phyloP scores from a whole-genome alignment of 2,329 filamentous ascomycete genomes.

The Sporothrix euskadiensis region DNA sequence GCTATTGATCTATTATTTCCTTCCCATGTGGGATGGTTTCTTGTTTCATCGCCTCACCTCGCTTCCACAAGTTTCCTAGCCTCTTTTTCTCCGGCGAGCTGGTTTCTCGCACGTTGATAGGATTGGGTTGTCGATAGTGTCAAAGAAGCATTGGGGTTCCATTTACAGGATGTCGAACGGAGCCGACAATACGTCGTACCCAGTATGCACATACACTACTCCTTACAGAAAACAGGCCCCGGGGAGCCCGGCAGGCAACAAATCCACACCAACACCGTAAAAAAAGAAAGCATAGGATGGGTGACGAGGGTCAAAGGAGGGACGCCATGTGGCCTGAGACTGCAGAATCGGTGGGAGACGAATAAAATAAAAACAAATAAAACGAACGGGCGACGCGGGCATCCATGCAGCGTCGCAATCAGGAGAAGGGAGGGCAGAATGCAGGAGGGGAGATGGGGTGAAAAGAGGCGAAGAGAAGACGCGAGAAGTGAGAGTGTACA shows the following conservation, averaged over 20 bases:
- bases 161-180: not conserved
- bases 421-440: not conserved
- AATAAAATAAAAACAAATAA: not conserved
- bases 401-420: constrained; percentile 13
- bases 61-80: not conserved
- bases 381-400: not conserved
- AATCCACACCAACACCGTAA: not conserved
- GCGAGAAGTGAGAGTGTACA: not conserved
- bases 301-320: not conserved
- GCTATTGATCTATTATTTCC: not conserved
- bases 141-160: not conserved
- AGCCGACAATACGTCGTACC: not conserved
- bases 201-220: no score
- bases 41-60: not conserved
- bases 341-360: not conserved
- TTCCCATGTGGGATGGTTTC: not conserved
- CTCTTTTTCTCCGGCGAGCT: not conserved
- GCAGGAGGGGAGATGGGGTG: not conserved
- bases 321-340: constrained; percentile 7
- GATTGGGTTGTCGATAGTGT: not conserved
- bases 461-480: not conserved
- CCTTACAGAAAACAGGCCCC: not conserved
- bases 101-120: not conserved
- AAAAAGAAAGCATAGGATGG: constrained; percentile 4
- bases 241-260: constrained; percentile 5